Percentiles rank a stretch among this genome's conserved stretches.
Evolutionary conservation across 1,139 yeast genomes (phyloP).

Genomic region (Groenewaldozyma auringiensis): DNA sequence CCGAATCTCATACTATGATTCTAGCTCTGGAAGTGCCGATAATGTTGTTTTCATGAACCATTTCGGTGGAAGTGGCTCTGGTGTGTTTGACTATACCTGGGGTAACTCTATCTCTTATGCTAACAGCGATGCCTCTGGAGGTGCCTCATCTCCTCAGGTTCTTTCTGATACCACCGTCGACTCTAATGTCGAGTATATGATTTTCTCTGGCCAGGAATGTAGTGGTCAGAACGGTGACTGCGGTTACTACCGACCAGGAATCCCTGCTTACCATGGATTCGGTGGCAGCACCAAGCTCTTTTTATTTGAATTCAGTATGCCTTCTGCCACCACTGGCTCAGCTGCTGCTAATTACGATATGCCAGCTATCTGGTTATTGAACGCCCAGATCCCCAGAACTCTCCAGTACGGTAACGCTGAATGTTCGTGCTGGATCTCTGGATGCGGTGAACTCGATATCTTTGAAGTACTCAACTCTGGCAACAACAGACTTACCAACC

Average conservation of each 20-base stretch:
- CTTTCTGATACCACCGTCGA: conserved; percentile 55
- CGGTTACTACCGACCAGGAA: conserved; percentile 79
- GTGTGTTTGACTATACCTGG: conserved; percentile 74
- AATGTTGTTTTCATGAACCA: conserved; percentile 80
- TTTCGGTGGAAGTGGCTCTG: conserved; percentile 68
- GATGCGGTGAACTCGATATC: conserved; percentile 94
- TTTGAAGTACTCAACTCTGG: conserved; percentile 70
- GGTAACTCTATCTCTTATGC: conserved; percentile 86
- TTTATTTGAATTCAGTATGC: conserved; percentile 88
- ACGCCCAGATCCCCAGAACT: conserved; percentile 92
- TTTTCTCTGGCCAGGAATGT: conserved; percentile 67
- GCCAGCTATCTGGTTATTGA: conserved; percentile 96
- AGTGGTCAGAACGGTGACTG: conserved; percentile 45
- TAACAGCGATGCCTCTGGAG: conserved; percentile 60
- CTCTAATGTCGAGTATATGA: conserved; percentile 70
- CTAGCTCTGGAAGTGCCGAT: conserved; percentile 45
- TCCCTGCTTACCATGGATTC: conserved; percentile 91
- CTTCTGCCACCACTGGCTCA: conserved; percentile 46
- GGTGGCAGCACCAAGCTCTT: conserved; percentile 64
- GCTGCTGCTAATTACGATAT: conserved; percentile 56
- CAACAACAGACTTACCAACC: conserved; percentile 64
- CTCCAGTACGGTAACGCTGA: conserved; percentile 70
- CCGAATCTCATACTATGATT: conserved; percentile 66
- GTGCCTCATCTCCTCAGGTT: conserved; percentile 55
- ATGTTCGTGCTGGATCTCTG: conserved; percentile 94